These are phyloP conservation scores for Austroboletus eburneus DNA, from an alignment of 768 basidiomycete species.

Conservation along the genomic window DNA sequence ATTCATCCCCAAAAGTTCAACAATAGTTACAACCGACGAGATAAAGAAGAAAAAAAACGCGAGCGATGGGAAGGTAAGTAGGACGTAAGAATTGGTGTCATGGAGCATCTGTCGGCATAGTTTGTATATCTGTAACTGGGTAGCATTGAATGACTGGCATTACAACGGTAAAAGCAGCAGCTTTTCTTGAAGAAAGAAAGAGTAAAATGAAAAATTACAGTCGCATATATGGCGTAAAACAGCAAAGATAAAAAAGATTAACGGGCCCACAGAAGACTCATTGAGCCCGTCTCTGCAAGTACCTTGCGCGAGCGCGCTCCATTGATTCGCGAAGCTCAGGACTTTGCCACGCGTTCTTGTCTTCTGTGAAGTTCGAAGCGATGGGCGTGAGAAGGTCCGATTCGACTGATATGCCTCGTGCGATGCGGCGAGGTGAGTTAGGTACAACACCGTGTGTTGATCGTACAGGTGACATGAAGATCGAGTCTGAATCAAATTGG, in stretches of 20 bases:
- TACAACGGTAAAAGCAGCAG: neutral
- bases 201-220: neutral
- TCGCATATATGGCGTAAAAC: neutral
- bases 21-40: conserved; percentile 1
- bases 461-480: conserved; percentile 22
- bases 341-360: conserved; percentile 52
- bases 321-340: conserved; percentile 67
- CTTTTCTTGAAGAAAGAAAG: too few relatives aligned
- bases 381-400: conserved; percentile 24
- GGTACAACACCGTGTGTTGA: conserved; percentile 11
- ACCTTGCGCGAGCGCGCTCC: conserved; percentile 55
- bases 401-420: conserved; percentile 35
- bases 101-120: neutral
- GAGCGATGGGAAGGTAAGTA: neutral
- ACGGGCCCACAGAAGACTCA: conserved; percentile 4
- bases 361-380: conserved; percentile 37
- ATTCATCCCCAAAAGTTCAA: neutral
- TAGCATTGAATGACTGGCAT: conserved; percentile 3
- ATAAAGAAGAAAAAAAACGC: neutral
- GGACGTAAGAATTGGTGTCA: conserved; percentile 3
- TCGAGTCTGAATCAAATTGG: conserved; percentile 26
- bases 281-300: conserved; percentile 16
- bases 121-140: neutral
- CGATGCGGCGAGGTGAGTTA: conserved; percentile 13
- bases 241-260: neutral